Evolutionary conservation across 2,329 filamentous ascomycete species (phyloP), one percentile per base, ranked within the genome.

Genomic region (Incumbomyces lentus): DNA sequence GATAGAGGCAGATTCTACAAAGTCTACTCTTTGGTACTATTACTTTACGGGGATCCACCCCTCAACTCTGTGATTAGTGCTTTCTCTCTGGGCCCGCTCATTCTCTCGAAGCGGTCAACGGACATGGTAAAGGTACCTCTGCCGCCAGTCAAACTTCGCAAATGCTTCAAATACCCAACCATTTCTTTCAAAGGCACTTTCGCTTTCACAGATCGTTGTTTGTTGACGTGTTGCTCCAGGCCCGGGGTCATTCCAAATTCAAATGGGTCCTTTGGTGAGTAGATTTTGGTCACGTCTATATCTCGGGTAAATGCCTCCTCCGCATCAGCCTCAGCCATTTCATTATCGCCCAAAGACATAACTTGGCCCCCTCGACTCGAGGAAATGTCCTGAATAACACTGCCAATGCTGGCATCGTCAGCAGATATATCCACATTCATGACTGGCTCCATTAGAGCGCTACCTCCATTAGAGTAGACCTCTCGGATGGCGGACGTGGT

Each of bases 161-260:
- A 67, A 61, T 93, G 86, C 62, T 87, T 86, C 56, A 96, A 72
- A 64, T 96, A 98, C 35, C 90, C 86, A 31, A 96, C 82, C 86
- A 96, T 95, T 66, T 96, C 90, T 67, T 92, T 93, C 58, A 96
- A 72, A 29, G 92, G 92, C 22, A 96, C 90, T 58, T 85, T 80
- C 17, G 89, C 92, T 10, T 83, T 81, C 55, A 98, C 86, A 41
- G 82, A 73, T 47, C 74, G 64, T 48, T 79, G 76, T 29, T 73
- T 64, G 36, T 64, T 64, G 2, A 61, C 53, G 13, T 48, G 49
- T 12, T 53, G 49, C 57, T 55, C 53, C 40, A 48, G 48, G 17
- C 44, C 40, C n/a, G 49, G 40, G 14, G 71, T 52, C 6, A 57
- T 57, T 68, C 70, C 61, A 17, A 54, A 54, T 29, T 57, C 55